phyloP scores from a whole-genome alignment of 2,329 filamentous ascomycete species.

The Colletotrichum destructivum region DNA sequence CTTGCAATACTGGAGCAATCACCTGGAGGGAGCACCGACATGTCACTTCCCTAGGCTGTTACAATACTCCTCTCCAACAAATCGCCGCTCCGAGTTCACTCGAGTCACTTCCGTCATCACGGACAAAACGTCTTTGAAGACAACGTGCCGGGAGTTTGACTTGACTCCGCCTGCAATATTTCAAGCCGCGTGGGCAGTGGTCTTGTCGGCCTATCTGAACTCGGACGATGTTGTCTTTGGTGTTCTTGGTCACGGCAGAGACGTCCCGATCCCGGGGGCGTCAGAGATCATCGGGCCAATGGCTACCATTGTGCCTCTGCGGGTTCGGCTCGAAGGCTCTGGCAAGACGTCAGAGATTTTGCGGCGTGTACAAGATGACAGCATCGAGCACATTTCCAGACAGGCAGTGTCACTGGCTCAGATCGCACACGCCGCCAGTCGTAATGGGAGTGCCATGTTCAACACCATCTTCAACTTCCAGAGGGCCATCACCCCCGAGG shows the following conservation, averaged over 20 bases:
- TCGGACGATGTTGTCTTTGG: slow-evolving; percentile 84
- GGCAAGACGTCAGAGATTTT: neutral
- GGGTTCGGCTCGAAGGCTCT: slow-evolving; percentile 53
- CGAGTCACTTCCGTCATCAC: neutral
- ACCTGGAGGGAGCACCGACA: slow-evolving; percentile 1
- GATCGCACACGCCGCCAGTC: slow-evolving; percentile 10
- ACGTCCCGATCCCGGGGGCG: slow-evolving; percentile 61
- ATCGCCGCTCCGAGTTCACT: slow-evolving; percentile 1
- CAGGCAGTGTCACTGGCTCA: slow-evolving; percentile 19
- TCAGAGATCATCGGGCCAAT: slow-evolving; percentile 72
- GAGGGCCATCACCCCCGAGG: neutral
- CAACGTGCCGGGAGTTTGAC: slow-evolving; percentile 53
- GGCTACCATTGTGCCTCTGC: slow-evolving; percentile 72
- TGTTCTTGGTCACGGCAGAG: slow-evolving; percentile 71
- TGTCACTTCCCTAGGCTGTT: slow-evolving; percentile 9
- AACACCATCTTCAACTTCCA: slow-evolving; percentile 36
- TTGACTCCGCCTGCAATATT: slow-evolving; percentile 83
- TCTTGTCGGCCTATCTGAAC: slow-evolving; percentile 83
- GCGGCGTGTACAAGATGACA: slow-evolving; percentile 3
- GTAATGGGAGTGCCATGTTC: slow-evolving; percentile 7
- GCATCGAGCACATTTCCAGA: slow-evolving; percentile 14
- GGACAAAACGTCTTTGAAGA: neutral
- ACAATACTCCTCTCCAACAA: neutral
- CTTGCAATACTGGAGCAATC: slow-evolving; percentile 9
- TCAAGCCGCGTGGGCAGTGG: slow-evolving; percentile 82